Evolutionary conservation across 345 rosid species (phyloP).

Genomic region (Eucalyptus pauciflora): DNA sequence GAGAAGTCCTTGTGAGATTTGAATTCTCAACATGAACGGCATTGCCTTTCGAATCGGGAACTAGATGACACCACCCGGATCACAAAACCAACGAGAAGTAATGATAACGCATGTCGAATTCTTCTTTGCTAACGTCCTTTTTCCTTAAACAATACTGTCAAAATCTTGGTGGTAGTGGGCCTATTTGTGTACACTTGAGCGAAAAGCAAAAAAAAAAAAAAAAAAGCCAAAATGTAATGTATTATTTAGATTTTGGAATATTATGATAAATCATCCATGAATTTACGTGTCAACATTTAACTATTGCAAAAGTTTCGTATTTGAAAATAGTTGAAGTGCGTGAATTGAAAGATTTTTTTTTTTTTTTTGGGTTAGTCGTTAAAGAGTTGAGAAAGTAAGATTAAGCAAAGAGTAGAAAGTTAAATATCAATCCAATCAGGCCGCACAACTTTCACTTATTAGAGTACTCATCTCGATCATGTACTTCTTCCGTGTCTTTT

Average conservation of each 20-base stretch:
- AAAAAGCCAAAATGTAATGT: background rate
- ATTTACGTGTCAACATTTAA: background rate
- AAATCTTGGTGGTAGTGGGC: background rate
- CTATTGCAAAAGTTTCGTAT: background rate
- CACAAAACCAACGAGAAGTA: background rate
- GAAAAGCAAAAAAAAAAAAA: background rate
- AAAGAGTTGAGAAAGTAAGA: background rate
- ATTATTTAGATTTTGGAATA: background rate
- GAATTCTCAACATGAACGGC: background rate
- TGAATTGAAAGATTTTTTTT: background rate
- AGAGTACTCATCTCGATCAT: background rate
- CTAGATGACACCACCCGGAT: background rate
- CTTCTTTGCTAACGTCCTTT: background rate
- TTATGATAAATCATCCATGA: background rate
- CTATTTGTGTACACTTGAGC: background rate
- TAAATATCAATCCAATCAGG: background rate
- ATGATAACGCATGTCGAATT: background rate
- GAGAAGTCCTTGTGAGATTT: background rate
- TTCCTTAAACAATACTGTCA: background rate
- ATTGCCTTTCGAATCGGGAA: background rate
- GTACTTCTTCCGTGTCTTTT: background rate
- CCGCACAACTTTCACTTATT: too few relatives aligned
- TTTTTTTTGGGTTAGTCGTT: fast-evolving
- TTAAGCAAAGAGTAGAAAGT: background rate
- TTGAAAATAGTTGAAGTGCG: background rate